Evolutionary conservation across 495 filamentous ascomycete species (phyloP).

Genomic region (Podospora pseudopauciseta): DNA sequence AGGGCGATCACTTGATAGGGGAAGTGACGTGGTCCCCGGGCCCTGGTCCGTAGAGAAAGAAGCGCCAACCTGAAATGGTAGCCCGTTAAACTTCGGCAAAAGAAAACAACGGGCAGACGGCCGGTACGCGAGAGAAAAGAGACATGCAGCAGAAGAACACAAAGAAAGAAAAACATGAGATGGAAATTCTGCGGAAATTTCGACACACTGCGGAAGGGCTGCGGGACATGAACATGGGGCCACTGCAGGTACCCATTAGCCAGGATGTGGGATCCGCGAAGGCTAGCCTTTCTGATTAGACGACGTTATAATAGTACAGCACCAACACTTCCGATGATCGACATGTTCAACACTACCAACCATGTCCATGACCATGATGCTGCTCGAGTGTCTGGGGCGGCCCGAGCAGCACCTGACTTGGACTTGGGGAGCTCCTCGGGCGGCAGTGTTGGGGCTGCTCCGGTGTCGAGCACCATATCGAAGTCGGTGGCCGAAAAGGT

Average conservation of each 20-base stretch:
- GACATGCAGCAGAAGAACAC: constrained; percentile 3
- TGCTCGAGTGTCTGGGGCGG: neutral
- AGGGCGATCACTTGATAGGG: constrained; percentile 4
- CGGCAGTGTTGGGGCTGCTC: constrained; percentile 22
- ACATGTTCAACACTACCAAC: constrained; percentile 16
- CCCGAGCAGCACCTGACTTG: neutral
- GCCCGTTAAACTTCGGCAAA: neutral
- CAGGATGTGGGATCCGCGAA: constrained; percentile 9
- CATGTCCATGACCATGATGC: constrained; percentile 5
- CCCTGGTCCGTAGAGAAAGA: neutral
- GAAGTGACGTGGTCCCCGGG: constrained; percentile 2
- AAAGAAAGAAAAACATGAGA: constrained; percentile 9
- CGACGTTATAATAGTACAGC: constrained; percentile 18
- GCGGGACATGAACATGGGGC: neutral
- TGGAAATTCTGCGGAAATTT: neutral
- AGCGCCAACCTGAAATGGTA: neutral
- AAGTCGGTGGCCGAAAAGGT: constrained; percentile 29
- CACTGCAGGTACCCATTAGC: constrained; percentile 26
- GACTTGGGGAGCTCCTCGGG: constrained; percentile 2
- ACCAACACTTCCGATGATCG: constrained; percentile 26
- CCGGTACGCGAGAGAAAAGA: neutral
- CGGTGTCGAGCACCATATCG: constrained; percentile 18
- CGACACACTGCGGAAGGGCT: constrained; percentile 2
- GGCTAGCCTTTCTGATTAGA: constrained; percentile 18
- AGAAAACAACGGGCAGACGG: constrained; percentile 6